Conservation (phyloP, 129 eudicot species). For the Ambrosia trifida region DNA sequence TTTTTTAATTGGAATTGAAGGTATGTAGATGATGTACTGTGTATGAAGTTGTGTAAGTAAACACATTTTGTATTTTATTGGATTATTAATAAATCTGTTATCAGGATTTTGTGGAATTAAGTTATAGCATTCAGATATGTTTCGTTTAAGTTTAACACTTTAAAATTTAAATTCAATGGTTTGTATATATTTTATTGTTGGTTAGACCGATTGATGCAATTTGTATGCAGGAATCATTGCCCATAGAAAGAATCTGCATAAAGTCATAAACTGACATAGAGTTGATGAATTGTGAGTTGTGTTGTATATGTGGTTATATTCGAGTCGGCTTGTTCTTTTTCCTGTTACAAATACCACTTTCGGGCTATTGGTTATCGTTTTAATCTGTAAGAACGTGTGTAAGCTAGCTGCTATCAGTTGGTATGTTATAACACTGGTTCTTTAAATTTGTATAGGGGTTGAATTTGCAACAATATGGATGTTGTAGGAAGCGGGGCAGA, state of each 20-base stretch:
- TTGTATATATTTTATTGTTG: background rate
- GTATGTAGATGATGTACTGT: background rate
- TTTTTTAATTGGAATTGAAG: slow-evolving; percentile 16
- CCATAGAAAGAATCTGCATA: background rate
- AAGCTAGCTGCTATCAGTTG: slow-evolving; percentile 12
- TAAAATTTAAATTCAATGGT: background rate
- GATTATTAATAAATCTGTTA: background rate
- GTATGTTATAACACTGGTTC: background rate
- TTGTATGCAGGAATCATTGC: background rate
- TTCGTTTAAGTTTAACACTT: background rate
- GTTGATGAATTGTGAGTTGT: background rate
- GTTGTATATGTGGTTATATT: slow-evolving; percentile 3
- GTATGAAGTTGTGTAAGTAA: background rate
- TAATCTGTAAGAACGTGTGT: background rate
- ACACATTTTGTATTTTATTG: background rate
- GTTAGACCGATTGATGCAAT: slow-evolving; percentile 1
- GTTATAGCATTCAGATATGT: background rate
- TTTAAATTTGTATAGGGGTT: slow-evolving; percentile 16
- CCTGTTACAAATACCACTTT: background rate
- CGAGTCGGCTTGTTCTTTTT: background rate
- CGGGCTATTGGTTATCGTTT: background rate
- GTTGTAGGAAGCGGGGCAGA: slow-evolving; percentile 24
- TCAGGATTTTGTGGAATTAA: too few relatives aligned
- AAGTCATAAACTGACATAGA: background rate
- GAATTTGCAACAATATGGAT: slow-evolving; percentile 31